Conservation (phyloP, 371 early-diverging fungal species). For the Chytridiales sp. region DNA sequence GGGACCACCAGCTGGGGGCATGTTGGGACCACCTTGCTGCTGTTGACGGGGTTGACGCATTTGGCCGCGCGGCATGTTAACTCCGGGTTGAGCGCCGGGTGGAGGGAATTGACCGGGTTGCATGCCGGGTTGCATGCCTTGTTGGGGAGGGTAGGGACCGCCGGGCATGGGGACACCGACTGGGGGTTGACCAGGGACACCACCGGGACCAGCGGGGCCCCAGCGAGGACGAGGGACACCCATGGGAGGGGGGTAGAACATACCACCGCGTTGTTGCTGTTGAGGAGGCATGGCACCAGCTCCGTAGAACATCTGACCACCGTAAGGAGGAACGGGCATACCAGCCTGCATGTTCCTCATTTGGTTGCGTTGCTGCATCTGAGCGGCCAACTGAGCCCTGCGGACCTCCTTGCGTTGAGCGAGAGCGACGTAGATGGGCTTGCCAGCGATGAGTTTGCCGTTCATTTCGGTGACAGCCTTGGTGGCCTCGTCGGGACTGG, state of each 20-base stretch:
- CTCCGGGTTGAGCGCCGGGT: conserved; percentile 4
- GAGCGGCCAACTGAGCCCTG: conserved; percentile 88
- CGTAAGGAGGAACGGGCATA: conserved; percentile 34
- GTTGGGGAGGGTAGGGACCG: conserved; percentile 16
- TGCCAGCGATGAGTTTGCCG: conserved; percentile 82
- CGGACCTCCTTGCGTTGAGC: conserved; percentile 98
- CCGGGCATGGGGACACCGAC: conserved; percentile 37
- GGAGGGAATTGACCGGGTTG: conserved; percentile 19
- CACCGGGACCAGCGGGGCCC: conserved; percentile 55
- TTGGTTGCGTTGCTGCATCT: conserved; percentile 89
- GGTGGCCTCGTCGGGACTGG: conserved; percentile 61
- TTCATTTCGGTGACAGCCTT: conserved; percentile 64
- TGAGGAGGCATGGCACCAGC: conserved; percentile 50
- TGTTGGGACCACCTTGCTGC: background rate
- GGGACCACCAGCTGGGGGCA: conserved; percentile 16
- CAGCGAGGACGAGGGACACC: conserved; percentile 76
- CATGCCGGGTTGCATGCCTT: conserved; percentile 5
- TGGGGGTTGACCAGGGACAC: conserved; percentile 58
- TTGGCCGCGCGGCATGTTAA: too few relatives aligned
- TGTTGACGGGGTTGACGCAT: conserved; percentile 8
- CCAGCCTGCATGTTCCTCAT: conserved; percentile 55
- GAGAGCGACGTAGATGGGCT: conserved; percentile 97
- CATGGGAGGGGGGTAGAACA: conserved; percentile 75
- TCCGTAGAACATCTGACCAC: conserved; percentile 44
- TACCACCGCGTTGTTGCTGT: conserved; percentile 59